Evolutionary conservation across 2,329 filamentous ascomycete species (phyloP), one percentile per base, ranked within the genome.

Genomic region (Epichloe typhina): DNA sequence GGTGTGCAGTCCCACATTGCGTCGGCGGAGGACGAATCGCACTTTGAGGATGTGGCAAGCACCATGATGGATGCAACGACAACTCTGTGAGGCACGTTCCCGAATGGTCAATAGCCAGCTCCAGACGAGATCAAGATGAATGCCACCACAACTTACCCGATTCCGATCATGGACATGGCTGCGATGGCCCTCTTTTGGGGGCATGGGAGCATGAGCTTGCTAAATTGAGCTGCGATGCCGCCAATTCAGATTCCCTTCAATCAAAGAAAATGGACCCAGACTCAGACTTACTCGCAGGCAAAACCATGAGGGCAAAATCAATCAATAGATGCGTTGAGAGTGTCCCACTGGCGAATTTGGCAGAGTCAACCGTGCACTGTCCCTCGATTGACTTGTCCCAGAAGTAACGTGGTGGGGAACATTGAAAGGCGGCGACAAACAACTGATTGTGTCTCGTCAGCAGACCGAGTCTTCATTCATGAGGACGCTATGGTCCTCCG

Each of bases 341-440:
- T 15, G 46, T 31, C 46, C 46, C 39, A 3, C 51, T 26, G 17
- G 53, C 53, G n/a, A 55, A 53, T 4, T 53, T 47, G 5, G 46
- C 46, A 5, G 51, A 51, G 21, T 53, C 48, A 6, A 53, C 49
- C 5, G 48, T 43, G 33, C 51, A 53, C 3, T 40, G 39, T 2
- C 53, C 51, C 2, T 41, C 8, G 11, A 55, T 51, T 3, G 46
- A 40, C 46, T 53, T 55, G 39, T 47, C 46, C 46, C 37, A 47
- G 17, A 47, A 47, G 21, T n/a, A 47, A 17, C n/a, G 35, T 13
- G 46, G 46, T 4, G 46, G 46, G 36, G 26, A 39, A 21, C 46
- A 47, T 21, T 41, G 46, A 15, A 47, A 47, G 19, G 26, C 17
- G 21, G 46, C 46, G 15, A 41, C 19, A 37, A 47, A 17, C 11